Evolutionary conservation across 2,329 filamentous ascomycete genomes (phyloP), one percentile per base, ranked within the genome.

Genomic region (Trichoderma harzianum): DNA sequence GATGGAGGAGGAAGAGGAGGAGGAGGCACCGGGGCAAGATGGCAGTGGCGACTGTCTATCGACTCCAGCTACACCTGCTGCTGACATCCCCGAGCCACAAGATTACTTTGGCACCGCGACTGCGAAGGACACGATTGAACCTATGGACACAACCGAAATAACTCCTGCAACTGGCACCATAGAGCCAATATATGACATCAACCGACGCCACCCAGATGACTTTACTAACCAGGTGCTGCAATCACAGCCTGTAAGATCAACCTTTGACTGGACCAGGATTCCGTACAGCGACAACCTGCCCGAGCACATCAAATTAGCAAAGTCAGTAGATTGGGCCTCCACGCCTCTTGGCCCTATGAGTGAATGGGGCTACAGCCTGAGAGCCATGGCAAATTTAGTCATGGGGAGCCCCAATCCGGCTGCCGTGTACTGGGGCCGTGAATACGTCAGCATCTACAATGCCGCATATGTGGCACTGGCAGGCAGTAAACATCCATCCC

Each of bases 211-310:
- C 66, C 82, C 82, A 5, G 83, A 84, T 58, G 82, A 83, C 26
- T 84, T 84, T 39, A 83, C 82, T 16, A 83, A 83, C 51, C 77
- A 83, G 11, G 72, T 73, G 7, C 69, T 73, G 55, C 62, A 73
- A 32, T 78, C 79, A 5, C 78, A 80, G 24, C 77, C 80, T 18
- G 72, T 78, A 28, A 79, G 77, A 75, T 84, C 87, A 14, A 92
- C 89, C 36, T 95, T 95, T 78, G 93, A 97, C 80, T 96, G 93
- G 93, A 96, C 93, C 5, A 87, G 89, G 69, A 85, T 95, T 63
- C 88, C 91, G 1, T 66, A 91, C 14, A 88, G 88, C 5, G 83
- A 89, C 16, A 86, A 86, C 30, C 84, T 95, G 53, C 91, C 92
- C 2, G 82, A 85, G 10, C 93, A 96, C 78, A 91, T 95, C 61